phyloP scores from a whole-genome alignment of 208 protist species.

The Balamuthia mandrillaris region DNA sequence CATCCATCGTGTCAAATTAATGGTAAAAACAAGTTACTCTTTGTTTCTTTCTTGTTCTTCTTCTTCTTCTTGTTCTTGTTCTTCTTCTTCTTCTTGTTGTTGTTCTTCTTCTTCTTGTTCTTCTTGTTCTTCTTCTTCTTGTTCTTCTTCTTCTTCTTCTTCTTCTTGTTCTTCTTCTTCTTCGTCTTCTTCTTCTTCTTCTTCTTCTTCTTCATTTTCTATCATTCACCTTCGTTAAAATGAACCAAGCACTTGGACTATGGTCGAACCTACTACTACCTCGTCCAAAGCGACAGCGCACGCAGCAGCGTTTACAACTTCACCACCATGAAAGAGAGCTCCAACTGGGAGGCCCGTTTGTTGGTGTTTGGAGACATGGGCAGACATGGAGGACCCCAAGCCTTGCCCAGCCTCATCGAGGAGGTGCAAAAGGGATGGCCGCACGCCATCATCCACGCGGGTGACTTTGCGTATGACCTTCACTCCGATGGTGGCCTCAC shows the following conservation, averaged over 20 bases:
- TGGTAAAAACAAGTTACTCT: neutral
- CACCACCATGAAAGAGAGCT: neutral
- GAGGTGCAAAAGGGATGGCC: neutral
- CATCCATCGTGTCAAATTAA: neutral
- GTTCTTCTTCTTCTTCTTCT: no score
- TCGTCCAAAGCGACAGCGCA: neutral
- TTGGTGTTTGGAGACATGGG: conserved; percentile 33
- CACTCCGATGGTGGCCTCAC: neutral
- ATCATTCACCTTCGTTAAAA: no score
- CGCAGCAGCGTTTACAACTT: conserved; percentile 5
- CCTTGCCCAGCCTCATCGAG: neutral
- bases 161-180: no score
- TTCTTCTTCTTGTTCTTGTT: no score
- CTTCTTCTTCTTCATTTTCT: no score
- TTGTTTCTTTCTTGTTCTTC: no score
- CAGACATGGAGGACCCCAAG: neutral
- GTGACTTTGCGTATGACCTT: conserved; percentile 36
- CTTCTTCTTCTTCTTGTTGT: no score
- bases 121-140: no score
- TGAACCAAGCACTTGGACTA: neutral
- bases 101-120: no score
- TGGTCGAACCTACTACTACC: conserved; percentile 9
- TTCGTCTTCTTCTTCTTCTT: no score
- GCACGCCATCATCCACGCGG: conserved; percentile 22
- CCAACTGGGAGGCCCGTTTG: neutral